A percentile compares a stretch with the other conserved stretches of the same genome.
Evolutionary conservation across 1,284 basidiomycete species (phyloP).

Genomic region (Cryptococcus wingfieldii): DNA sequence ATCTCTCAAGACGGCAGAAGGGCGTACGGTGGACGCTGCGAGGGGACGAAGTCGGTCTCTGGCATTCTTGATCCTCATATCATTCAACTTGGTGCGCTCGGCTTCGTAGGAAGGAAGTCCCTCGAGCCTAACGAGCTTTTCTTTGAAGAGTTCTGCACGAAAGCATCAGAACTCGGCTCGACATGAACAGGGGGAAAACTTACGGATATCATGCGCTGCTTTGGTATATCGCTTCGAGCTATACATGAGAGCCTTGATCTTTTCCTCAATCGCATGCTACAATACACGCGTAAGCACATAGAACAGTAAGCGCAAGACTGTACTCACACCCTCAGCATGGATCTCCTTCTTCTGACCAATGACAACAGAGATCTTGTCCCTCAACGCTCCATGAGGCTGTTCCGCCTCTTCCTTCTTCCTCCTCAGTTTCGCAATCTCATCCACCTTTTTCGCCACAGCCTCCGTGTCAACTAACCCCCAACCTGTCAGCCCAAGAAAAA

Average conservation of each 20-base stretch:
- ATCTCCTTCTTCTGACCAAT: constrained; percentile 9
- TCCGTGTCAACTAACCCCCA: constrained; percentile 31
- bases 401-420: constrained; percentile 44
- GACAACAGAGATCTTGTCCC: constrained; percentile 27
- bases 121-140: constrained; percentile 51
- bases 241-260: constrained; percentile 36
- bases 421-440: constrained; percentile 41
- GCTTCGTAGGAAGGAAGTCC: constrained; percentile 59
- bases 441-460: constrained; percentile 29
- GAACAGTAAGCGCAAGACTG: constrained; percentile 24
- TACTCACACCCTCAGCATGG: constrained; percentile 23
- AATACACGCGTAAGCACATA: background rate
- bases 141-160: constrained; percentile 15
- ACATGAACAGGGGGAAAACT: constrained; percentile 1
- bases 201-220: constrained; percentile 22
- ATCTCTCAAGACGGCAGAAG: background rate
- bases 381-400: constrained; percentile 16
- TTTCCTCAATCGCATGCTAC: constrained; percentile 15
- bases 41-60: constrained; percentile 10
- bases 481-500: background rate
- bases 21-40: constrained; percentile 19
- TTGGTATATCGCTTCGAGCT: constrained; percentile 11
- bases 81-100: constrained; percentile 55
- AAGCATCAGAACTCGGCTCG: background rate
- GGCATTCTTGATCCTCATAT: constrained; percentile 57